Base-by-base conservation (phyloP, 495 filamentous ascomycete genomes). In the Hypoxylon subgilvum region DNA sequence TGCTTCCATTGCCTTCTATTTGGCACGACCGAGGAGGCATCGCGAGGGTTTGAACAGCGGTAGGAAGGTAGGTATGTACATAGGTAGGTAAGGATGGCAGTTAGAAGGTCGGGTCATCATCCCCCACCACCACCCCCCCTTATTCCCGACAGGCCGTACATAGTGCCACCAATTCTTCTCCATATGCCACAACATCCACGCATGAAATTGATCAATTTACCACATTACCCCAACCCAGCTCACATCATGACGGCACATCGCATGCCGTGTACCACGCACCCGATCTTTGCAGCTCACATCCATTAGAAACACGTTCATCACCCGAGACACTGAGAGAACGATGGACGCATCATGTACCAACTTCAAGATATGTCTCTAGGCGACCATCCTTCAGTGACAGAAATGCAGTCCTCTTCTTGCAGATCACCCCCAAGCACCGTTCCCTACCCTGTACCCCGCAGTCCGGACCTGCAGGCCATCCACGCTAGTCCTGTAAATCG, bases 201-300 rank as follows among this genome's bases (percentile, higher is more conserved):
- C 60, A 63, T 63, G 59, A 62, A 56, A 6, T 35, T 12, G 6
- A 5, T 45, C 45, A 56, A 42, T 52, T 47, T 63, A 43, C 53
- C 53, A 59, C 61, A 63, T 64, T 64, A 64, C 61, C 61, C 61
- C 61, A 64, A 64, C 61, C 61, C 61, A 64, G 54, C 50, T 53
- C 54, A 54, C 50, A 58, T 55, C 54, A 57, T 63, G 54, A 64
- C 54, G 61, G 54, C 54, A 59, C 45, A 58, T 64, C 61, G 61
- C 61, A 64, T 64, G 31, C 39, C 19, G 54, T 38, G 54, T 64
- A 45, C 38, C 39, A 58, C 54, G 9, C 53, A 36, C 27, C 49
- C 54, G 61, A 59, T 53, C 47, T 34, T 63, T 43, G 32, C 54
- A n/a, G 38, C 50, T 22, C 25, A 19, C 50, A 51, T 59, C 45